Base-by-base conservation (phyloP, 768 basidiomycete species). In the Kwoniella europaea region DNA sequence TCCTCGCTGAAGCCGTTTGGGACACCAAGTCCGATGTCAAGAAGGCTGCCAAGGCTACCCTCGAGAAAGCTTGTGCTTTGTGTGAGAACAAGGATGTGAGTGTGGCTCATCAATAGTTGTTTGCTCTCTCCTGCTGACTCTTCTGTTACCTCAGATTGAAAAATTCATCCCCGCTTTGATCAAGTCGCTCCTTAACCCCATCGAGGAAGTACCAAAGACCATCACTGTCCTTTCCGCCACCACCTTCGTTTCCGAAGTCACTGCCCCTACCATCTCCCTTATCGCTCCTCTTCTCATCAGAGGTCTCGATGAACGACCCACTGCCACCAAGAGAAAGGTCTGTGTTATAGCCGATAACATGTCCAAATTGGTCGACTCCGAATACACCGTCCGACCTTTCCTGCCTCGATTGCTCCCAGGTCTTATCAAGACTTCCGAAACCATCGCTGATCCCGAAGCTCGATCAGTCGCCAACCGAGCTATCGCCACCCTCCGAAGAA, bases 171-270 rank as follows among this genome's bases (percentile, higher is more conserved):
- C 93, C 79, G 95, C 95, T 84, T 90, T 99, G 81, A 95, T 98
- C 85, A 94, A 96, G 85, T 91, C 93, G 84, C 88, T 98, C 82
- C 94, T 98, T 86, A 95, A 99, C 88, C 97, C 97, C 79, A 94
- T 97, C 75, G 96, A 99, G 87, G 97, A 99, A 90, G 95, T 98
- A 69, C 92, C 95, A 80, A 91, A 90, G 79, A 97, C 94, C 81
- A 92, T 98, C 80, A 88, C 88, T 73, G 91, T 96, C 86, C 93
- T 97, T 86, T 94, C 95, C 85, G 90, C 95, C 69, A 98, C 95
- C 85, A 98, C 95, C 85, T 98, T 97, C 90, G 95, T 98, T 92
- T 93, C 95, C 63, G 95, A 98, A 88, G 95, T 98, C 86, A 95
- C 97, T 80, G 94, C 94, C 61, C 88, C 94, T 67, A 97, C 95